phyloP scores from a whole-genome alignment of 441 rosid species.

The Erodium trifolium region DNA sequence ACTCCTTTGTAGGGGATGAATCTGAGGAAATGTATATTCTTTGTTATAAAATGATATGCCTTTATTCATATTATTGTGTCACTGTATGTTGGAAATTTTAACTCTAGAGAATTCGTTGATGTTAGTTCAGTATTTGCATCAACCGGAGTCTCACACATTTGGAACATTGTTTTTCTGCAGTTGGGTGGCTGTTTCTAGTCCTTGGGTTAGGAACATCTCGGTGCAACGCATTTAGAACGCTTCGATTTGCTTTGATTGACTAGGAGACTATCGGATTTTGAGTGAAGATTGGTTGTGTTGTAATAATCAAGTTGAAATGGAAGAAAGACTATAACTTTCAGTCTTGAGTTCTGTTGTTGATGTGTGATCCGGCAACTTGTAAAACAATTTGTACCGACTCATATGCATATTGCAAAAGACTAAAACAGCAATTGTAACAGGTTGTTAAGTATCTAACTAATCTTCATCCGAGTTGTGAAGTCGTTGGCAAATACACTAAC shows the following conservation, averaged over 20 bases:
- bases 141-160: not conserved
- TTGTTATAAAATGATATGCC: not conserved
- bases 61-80: not conserved
- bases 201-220: not conserved
- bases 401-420: no score
- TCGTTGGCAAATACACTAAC: no score
- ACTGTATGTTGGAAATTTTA: not conserved
- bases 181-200: conserved; percentile 41
- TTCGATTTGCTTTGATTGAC: no score
- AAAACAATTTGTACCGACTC: no score
- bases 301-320: no score
- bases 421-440: no score
- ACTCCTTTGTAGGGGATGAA: not conserved
- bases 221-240: not conserved
- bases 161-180: conserved; percentile 24
- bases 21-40: not conserved
- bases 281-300: no score
- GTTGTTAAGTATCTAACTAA: no score
- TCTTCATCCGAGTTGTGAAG: no score
- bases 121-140: not conserved
- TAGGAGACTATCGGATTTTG: not conserved
- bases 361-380: no score
- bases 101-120: not conserved
- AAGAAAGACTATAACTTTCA: no score
- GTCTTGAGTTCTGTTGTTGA: no score